Evolutionary conservation across 2,329 filamentous ascomycete genomes (phyloP), one percentile per base, ranked within the genome.

Genomic region (Pseudogymnoascus sp.): DNA sequence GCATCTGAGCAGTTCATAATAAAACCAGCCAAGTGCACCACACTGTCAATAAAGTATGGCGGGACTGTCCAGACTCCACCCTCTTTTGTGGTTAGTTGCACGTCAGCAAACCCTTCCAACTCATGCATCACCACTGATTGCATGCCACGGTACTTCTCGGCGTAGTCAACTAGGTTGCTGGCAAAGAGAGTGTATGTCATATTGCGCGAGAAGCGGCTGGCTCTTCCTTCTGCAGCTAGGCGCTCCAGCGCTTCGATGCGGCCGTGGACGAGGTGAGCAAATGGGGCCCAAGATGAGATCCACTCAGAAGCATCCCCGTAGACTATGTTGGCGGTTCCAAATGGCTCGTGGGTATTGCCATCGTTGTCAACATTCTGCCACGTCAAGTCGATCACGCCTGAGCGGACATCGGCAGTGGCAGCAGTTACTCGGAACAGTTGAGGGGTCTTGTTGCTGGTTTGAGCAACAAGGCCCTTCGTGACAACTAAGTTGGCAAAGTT

Each of bases 151-250:
- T 63, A 67, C 21, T 63, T 61, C 3, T 60, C 28, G 13, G 52
- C 37, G 58, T 63, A 69, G 18, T 63, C 55, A n/a, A 62, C 67
- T 10, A 68, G 48, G 70, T 38, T 67, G 37, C 59, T 65, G 19
- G 61, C 56, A 56, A 67, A 63, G 5, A 66, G 52, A 2, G 34
- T 56, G 58, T 68, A 68, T 6, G 61, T 62, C 61, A 67, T 63
- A 7, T 79, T 79, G 21, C 78, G 77, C 61, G 81, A 77, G 58
- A 84, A 76, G 63, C 79, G 78, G 70, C 83, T 80, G 33, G 81
- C 80, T 55, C 76, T 76, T 28, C 81, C 81, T 56, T 74, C 77
- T 61, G 77, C 72, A 0, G 79, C 78, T 68, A 80, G 79, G 62
- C 77, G 65, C 58, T 74, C 68, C 3, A 75, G 69, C 33, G 68